phyloP scores from a whole-genome alignment of 148 eudicot genomes.

The Agrostemma githago region DNA sequence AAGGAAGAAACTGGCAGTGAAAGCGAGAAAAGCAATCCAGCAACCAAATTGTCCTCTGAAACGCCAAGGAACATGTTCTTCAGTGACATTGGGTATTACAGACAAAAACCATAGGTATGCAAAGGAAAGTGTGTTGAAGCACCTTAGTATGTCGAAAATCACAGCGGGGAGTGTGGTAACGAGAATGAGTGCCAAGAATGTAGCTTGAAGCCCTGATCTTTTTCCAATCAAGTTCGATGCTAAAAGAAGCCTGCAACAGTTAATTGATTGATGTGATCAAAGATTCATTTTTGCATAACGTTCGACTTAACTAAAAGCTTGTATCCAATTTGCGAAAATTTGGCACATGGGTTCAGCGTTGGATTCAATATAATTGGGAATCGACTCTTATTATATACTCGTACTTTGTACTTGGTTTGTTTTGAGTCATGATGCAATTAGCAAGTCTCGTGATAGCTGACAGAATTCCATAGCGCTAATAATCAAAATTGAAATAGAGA shows the following conservation, averaged over 20 bases:
- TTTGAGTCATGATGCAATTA: no score
- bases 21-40: slow-evolving; percentile 44
- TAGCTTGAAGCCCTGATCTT: slow-evolving; percentile 39
- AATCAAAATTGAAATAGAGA: not conserved
- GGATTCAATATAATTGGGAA: no score
- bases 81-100: slow-evolving; percentile 1
- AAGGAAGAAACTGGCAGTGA: slow-evolving; percentile 31
- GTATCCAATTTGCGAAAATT: no score
- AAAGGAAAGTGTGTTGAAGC: slow-evolving; percentile 5
- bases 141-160: slow-evolving; percentile 43
- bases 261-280: not conserved
- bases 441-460: no score
- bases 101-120: slow-evolving; percentile 16
- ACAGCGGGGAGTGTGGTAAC: slow-evolving; percentile 33
- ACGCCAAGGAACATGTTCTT: slow-evolving; percentile 15
- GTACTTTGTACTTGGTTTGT: no score
- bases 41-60: slow-evolving; percentile 51
- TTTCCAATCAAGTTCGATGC: slow-evolving; percentile 33
- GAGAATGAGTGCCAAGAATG: slow-evolving; percentile 36
- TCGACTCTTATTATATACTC: no score
- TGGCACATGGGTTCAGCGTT: no score
- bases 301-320: no score
- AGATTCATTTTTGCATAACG: not conserved
- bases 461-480: no score
- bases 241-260: slow-evolving; percentile 30